Evolutionary conservation across 768 basidiomycete species (phyloP).

Genomic region (Boletus insuetus): DNA sequence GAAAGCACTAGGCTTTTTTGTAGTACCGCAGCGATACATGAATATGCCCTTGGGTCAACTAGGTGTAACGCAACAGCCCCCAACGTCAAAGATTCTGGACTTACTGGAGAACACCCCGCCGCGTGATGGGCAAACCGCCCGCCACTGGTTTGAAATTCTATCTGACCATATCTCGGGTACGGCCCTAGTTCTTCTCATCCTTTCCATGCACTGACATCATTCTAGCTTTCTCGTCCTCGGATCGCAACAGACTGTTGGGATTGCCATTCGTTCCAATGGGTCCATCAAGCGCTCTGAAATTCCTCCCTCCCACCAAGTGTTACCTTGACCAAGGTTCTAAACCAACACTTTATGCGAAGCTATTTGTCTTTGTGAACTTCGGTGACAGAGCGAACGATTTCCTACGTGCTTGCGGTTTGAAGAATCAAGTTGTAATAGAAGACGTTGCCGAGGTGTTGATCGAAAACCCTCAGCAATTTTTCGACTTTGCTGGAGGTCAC

Average conservation of each 20-base stretch:
- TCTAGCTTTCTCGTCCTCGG: slow-evolving; percentile 17
- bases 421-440: slow-evolving; percentile 74
- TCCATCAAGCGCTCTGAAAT: slow-evolving; percentile 31
- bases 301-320: slow-evolving; percentile 58
- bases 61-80: slow-evolving; percentile 62
- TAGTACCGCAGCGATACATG: slow-evolving; percentile 49
- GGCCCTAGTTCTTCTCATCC: slow-evolving; percentile 9
- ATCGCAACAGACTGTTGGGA: slow-evolving; percentile 53
- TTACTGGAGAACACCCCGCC: slow-evolving; percentile 58
- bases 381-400: slow-evolving; percentile 76
- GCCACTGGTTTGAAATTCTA: slow-evolving; percentile 60
- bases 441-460: slow-evolving; percentile 69
- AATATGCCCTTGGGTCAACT: slow-evolving; percentile 54
- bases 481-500: slow-evolving; percentile 59
- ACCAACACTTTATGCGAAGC: slow-evolving; percentile 60
- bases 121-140: slow-evolving; percentile 46
- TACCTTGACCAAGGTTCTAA: slow-evolving; percentile 50
- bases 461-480: slow-evolving; percentile 63
- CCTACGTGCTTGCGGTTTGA: slow-evolving; percentile 77
- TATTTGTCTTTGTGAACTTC: slow-evolving; percentile 86
- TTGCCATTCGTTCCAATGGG: slow-evolving; percentile 61
- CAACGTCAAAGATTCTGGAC: slow-evolving; percentile 50
- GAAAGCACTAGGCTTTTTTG: slow-evolving; percentile 67
- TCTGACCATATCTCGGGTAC: slow-evolving; percentile 56
- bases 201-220: not conserved